phyloP scores from a whole-genome alignment of 208 protist species.

The Acanthamoeba healyi region DNA sequence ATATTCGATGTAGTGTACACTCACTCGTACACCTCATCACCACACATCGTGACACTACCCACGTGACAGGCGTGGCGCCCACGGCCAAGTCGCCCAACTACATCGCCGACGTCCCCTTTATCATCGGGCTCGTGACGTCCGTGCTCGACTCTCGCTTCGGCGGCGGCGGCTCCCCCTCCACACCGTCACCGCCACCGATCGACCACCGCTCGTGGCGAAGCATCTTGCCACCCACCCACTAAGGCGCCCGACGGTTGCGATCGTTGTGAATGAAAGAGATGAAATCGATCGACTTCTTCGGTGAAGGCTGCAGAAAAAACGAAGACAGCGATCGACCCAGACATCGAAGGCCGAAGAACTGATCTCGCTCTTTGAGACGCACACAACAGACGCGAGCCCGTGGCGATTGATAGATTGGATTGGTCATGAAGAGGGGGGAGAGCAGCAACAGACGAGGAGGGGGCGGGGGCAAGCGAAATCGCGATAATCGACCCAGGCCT shows the following conservation, averaged over 20 bases:
- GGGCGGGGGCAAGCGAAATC: neutral
- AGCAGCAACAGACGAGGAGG: neutral
- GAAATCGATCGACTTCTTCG: too few species aligned
- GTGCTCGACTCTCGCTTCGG: neutral
- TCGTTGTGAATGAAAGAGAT: too few species aligned
- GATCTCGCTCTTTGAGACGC: too few species aligned
- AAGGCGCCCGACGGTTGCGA: too few species aligned
- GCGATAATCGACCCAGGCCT: neutral
- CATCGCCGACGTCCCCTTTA: slow-evolving; percentile 13
- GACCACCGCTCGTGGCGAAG: neutral
- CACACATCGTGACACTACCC: too few species aligned
- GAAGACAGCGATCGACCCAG: neutral
- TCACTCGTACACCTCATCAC: too few species aligned
- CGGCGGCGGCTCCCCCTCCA: neutral
- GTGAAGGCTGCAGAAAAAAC: too few species aligned
- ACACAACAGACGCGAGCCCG: too few species aligned
- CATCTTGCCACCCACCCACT: too few species aligned
- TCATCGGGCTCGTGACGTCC: neutral
- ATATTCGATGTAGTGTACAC: too few species aligned
- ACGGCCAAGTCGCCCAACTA: slow-evolving; percentile 6
- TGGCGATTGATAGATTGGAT: too few species aligned
- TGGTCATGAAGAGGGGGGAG: too few species aligned
- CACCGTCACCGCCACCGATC: neutral
- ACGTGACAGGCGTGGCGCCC: neutral
- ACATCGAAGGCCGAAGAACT: neutral